These are phyloP conservation scores for Geum urbanum DNA, from an alignment of 306 rosid species.

Conservation along the genomic window DNA sequence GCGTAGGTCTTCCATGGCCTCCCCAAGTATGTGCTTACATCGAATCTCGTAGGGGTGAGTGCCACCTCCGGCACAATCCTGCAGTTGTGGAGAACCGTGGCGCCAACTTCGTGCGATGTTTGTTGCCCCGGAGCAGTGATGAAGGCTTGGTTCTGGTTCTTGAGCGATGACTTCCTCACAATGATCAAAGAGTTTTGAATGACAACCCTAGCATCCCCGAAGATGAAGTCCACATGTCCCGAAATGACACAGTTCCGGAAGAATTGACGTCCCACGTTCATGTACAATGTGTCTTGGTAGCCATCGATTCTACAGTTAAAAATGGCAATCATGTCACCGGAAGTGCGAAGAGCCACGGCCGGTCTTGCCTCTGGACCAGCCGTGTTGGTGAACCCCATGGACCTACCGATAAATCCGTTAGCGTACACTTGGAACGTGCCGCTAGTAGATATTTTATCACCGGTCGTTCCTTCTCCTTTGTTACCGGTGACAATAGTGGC, in stretches of 20 bases:
- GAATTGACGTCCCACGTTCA: slow-evolving; percentile 56
- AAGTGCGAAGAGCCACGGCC: slow-evolving; percentile 75
- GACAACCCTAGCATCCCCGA: slow-evolving; percentile 42
- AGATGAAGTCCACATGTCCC: slow-evolving; percentile 72
- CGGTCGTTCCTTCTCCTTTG: slow-evolving; percentile 20
- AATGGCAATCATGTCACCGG: slow-evolving; percentile 44
- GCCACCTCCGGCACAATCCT: slow-evolving; percentile 41
- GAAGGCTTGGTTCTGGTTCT: slow-evolving; percentile 36
- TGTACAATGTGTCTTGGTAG: slow-evolving; percentile 64
- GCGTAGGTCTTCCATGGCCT: slow-evolving; percentile 63
- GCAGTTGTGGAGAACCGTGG: slow-evolving; percentile 56
- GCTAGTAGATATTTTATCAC: slow-evolving; percentile 37
- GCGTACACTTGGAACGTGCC: slow-evolving; percentile 8
- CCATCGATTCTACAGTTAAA: slow-evolving; percentile 58
- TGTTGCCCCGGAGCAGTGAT: slow-evolving; percentile 51
- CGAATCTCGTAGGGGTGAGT: slow-evolving; percentile 32
- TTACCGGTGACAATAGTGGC: slow-evolving; percentile 52
- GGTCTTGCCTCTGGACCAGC: slow-evolving; percentile 68
- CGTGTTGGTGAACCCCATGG: slow-evolving; percentile 55
- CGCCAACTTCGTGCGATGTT: slow-evolving; percentile 7
- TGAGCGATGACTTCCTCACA: slow-evolving; percentile 35
- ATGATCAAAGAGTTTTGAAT: slow-evolving; percentile 58
- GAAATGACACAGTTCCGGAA: slow-evolving; percentile 73
- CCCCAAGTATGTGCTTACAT: slow-evolving; percentile 41
- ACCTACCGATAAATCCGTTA: slow-evolving; percentile 39